Base-by-base conservation (phyloP, 1,139 yeast species). In the Geotrichum aggregatum region DNA sequence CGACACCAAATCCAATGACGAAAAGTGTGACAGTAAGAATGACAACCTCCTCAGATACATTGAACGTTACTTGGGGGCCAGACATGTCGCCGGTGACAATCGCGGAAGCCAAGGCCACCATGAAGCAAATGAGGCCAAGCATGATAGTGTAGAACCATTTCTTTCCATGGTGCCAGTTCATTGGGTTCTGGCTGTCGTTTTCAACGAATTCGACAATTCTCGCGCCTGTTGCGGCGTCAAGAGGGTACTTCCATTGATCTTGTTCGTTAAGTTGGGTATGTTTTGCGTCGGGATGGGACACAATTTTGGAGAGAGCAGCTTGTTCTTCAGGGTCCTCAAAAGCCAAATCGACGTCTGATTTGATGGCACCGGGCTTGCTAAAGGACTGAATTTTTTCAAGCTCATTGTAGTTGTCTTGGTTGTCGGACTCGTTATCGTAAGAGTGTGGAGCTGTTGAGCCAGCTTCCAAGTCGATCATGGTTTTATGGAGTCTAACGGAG, bases 41-140 rank as follows among this genome's bases (percentile, higher is more conserved):
- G 2, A 95, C 79, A 14, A 88, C 96, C 67, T 86, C 96, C 4
- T 73, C 66, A 3, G 87, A 79, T 5, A 87, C 95, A 53, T 77
- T 71, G 65, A 77, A 87, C 59, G 79, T 73, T n/a, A 80, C 79
- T 54, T 72, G 74, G 11, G 87, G 87, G 52, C 76, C 76, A 49
- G 82, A 79, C 41, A 86, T 74, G 40, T 78, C 79, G 58, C 95
- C 95, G 16, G 95, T 84, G 61, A 87, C 82, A 65, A 91, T 83
- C 1, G 95, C 85, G 4, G 95, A 86, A 39, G 95, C 95, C 65
- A 87, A 86, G 1, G 96, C 96, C 19, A 92, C 96, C 62, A 85
- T 78, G 56, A 89, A 82, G 66, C 91, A 66, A 43, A 66, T 58
- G 13, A 65, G 31, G 16, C 68, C 67, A 74, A 83, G 69, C 21